Percentiles rank a stretch among this genome's conserved stretches.
Evolutionary conservation across 2,329 filamentous ascomycete species (phyloP).

Genomic region (Xylariaceae sp.): DNA sequence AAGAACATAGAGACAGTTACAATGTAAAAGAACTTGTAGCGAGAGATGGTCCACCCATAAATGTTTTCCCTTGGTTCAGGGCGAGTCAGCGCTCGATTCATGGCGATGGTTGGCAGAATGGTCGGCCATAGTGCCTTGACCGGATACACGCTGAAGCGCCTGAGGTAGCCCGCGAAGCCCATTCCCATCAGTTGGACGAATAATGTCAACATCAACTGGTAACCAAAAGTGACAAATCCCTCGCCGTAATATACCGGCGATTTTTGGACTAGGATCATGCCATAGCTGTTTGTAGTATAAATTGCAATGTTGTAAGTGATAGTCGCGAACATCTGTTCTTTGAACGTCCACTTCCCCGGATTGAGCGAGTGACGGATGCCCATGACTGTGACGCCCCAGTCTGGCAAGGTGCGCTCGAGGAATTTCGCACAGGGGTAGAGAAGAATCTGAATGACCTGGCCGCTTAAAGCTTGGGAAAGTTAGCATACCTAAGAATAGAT

Average conservation of each 20-base stretch:
- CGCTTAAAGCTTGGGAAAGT: too few relatives aligned
- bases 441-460: constrained; percentile 46
- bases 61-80: constrained; percentile 42
- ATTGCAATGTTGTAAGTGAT: too few relatives aligned
- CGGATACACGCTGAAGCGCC: constrained; percentile 44
- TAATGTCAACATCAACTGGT: constrained; percentile 45
- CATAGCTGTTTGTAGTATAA: constrained; percentile 25
- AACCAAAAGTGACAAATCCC: constrained; percentile 32
- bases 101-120: constrained; percentile 41
- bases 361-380: constrained; percentile 44
- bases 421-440: constrained; percentile 50
- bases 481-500: too few relatives aligned
- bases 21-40: constrained; percentile 49
- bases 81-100: constrained; percentile 38
- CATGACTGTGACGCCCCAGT: constrained; percentile 47
- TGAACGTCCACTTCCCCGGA: constrained; percentile 46
- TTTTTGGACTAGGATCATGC: constrained; percentile 31
- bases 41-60: constrained; percentile 49
- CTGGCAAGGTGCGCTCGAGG: constrained; percentile 47
- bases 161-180: constrained; percentile 45
- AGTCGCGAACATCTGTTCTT: constrained; percentile 44
- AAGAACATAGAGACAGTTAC: constrained; percentile 44
- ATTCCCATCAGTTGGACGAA: constrained; percentile 48
- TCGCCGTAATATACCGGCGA: constrained; percentile 39
- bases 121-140: constrained; percentile 47